A percentile compares a stretch with the other conserved stretches of the same genome.
These are phyloP conservation scores for Aspergillus unguis DNA, from an alignment of 2,329 filamentous ascomycete species.

Conservation along the genomic window DNA sequence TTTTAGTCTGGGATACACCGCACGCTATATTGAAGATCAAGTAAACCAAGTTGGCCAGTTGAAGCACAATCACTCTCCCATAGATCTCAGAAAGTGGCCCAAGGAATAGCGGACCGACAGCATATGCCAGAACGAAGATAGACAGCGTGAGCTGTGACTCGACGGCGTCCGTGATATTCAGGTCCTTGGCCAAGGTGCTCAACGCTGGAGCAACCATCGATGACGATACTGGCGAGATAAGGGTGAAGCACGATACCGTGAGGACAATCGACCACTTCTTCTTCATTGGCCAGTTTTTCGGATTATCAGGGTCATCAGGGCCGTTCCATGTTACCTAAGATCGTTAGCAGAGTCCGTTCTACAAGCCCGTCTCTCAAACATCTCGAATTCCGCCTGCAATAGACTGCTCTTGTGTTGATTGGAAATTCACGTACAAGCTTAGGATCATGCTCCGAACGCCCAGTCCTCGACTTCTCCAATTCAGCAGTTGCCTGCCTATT, in stretches of 20 bases:
- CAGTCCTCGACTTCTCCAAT: constrained; percentile 25
- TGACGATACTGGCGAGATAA: constrained; percentile 62
- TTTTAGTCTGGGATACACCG: constrained; percentile 52
- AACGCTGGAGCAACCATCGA: constrained; percentile 58
- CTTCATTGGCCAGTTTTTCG: constrained; percentile 53
- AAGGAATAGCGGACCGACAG: constrained; percentile 51
- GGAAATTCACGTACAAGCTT: constrained; percentile 22
- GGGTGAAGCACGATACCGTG: constrained; percentile 56
- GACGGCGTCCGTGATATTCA: constrained; percentile 49
- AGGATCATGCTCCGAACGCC: constrained; percentile 21
- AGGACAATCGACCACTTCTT: constrained; percentile 59
- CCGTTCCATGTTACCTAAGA: constrained; percentile 50
- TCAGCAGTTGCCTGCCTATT: constrained; percentile 11
- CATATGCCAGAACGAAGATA: constrained; percentile 55
- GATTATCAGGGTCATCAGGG: constrained; percentile 48
- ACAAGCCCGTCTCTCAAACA: background rate
- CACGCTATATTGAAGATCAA: constrained; percentile 60
- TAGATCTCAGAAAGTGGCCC: constrained; percentile 56
- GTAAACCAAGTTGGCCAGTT: constrained; percentile 54
- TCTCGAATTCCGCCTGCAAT: background rate
- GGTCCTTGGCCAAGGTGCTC: constrained; percentile 50
- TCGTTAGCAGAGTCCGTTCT: background rate
- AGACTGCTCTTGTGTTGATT: too few relatives aligned
- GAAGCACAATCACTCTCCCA: constrained; percentile 54
- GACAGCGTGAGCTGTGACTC: constrained; percentile 51